These are phyloP conservation scores for Endocalyx cinctus DNA, from an alignment of 2,329 filamentous ascomycete species.

Conservation along the genomic window DNA sequence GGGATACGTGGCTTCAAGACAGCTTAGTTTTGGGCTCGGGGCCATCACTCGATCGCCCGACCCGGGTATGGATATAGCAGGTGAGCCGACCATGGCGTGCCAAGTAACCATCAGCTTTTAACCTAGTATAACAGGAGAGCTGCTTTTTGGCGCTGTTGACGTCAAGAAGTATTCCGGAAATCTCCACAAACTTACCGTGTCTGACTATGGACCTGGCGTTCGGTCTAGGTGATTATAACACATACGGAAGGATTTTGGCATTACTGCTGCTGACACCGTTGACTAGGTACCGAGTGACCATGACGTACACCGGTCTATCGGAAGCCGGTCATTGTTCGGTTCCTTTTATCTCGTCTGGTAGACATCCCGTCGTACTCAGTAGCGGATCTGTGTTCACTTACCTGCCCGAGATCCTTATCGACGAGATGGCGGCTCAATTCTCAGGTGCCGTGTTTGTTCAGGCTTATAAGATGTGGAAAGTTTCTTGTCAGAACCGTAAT, in stretches of 20 bases:
- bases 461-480: conserved; percentile 6
- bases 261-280: background rate
- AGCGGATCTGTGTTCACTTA: conserved; percentile 8
- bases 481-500: conserved; percentile 11
- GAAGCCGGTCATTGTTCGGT: conserved; percentile 13
- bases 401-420: conserved; percentile 7
- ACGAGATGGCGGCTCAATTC: conserved; percentile 5
- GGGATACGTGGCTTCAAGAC: conserved; percentile 8
- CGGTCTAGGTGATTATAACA: no score
- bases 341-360: no score
- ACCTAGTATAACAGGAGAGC: no score
- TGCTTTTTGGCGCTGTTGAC: conserved; percentile 14
- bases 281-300: conserved; percentile 9
- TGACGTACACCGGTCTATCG: conserved; percentile 9
- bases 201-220: no score
- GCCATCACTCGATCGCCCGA: no score
- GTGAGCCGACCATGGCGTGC: no score
- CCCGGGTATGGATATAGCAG: no score
- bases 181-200: conserved; percentile 6
- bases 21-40: conserved; percentile 16
- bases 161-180: conserved; percentile 12
- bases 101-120: no score
- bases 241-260: conserved; percentile 1
- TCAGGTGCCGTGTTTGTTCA: conserved; percentile 6
- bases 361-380: conserved; percentile 9